Conservation (phyloP, 176 grass and related monocot genomes). For the Phoenix roebelenii region DNA sequence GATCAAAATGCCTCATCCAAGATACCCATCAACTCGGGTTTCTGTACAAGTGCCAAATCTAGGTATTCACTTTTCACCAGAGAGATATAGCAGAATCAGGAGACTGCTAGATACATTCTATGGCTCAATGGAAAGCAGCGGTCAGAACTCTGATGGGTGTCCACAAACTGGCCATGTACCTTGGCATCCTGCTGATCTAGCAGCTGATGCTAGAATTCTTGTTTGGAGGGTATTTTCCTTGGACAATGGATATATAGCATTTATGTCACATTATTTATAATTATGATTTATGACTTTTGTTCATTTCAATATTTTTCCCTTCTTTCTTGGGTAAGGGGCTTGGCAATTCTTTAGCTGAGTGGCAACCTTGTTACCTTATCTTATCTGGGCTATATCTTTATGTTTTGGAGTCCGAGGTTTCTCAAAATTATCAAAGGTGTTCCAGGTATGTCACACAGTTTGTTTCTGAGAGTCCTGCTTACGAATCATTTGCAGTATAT, state of each 20-base stretch:
- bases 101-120: conserved; percentile 62
- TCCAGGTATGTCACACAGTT: conserved; percentile 45
- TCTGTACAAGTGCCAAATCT: conserved; percentile 96
- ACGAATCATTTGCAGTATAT: too few species aligned
- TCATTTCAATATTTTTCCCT: too few species aligned
- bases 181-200: conserved; percentile 91
- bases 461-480: too few species aligned
- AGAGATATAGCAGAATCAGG: conserved; percentile 67
- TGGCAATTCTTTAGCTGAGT: conserved; percentile 85
- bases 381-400: conserved; percentile 94
- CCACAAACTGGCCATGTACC: conserved; percentile 34
- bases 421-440: conserved; percentile 68
- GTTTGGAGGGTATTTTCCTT: conserved; percentile 81
- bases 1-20: conserved; percentile 91
- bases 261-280: too few species aligned
- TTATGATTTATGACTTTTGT: too few species aligned
- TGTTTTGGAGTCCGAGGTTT: conserved; percentile 76
- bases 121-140: conserved; percentile 42
- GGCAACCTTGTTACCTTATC: conserved; percentile 78
- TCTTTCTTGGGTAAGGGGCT: conserved; percentile 38
- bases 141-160: conserved; percentile 29
- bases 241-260: background rate
- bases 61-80: conserved; percentile 82
- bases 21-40: conserved; percentile 81
- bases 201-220: conserved; percentile 77